phyloP scores from a whole-genome alignment of 106 monocot species.

The Narthecium ossifragum region DNA sequence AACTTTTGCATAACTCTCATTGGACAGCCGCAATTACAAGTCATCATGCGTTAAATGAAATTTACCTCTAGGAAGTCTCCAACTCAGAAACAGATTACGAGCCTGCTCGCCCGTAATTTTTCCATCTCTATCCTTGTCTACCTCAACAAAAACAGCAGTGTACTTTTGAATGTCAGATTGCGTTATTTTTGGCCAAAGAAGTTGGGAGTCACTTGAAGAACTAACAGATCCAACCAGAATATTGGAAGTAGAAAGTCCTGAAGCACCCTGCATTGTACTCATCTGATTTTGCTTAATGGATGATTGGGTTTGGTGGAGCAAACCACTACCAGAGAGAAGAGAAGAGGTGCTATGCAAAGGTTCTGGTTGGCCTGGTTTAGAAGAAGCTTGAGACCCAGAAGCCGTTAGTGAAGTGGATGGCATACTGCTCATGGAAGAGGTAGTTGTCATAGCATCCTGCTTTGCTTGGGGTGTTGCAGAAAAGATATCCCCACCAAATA shows the following conservation, averaged over 20 bases:
- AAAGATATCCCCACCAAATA: constrained; percentile 52
- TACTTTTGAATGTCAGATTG: constrained; percentile 85
- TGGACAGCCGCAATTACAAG: too few relatives aligned
- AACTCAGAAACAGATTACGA: constrained; percentile 86
- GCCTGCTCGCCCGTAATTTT: constrained; percentile 88
- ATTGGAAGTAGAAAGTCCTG: constrained; percentile 11
- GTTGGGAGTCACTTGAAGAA: constrained; percentile 25
- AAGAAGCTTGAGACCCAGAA: constrained; percentile 28
- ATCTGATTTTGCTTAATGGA: constrained; percentile 37
- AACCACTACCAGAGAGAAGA: constrained; percentile 22
- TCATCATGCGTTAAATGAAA: constrained; percentile 3
- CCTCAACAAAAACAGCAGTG: constrained; percentile 77
- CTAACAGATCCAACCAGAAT: constrained; percentile 26
- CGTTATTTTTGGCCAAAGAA: constrained; percentile 78
- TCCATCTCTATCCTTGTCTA: constrained; percentile 98
- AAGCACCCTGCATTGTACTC: constrained; percentile 10
- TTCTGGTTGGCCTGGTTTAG: constrained; percentile 29
- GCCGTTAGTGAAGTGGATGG: constrained; percentile 17
- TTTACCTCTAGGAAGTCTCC: constrained; percentile 97
- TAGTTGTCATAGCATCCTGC: constrained; percentile 20
- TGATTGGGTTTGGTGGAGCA: constrained; percentile 35
- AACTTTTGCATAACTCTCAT: too few relatives aligned
- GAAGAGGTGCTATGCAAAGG: constrained; percentile 16
- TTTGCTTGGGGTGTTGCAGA: constrained; percentile 42
- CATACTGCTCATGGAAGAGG: constrained; percentile 26